Conservation (phyloP, 2,329 filamentous ascomycete species). For the Alternaria gansuensis region DNA sequence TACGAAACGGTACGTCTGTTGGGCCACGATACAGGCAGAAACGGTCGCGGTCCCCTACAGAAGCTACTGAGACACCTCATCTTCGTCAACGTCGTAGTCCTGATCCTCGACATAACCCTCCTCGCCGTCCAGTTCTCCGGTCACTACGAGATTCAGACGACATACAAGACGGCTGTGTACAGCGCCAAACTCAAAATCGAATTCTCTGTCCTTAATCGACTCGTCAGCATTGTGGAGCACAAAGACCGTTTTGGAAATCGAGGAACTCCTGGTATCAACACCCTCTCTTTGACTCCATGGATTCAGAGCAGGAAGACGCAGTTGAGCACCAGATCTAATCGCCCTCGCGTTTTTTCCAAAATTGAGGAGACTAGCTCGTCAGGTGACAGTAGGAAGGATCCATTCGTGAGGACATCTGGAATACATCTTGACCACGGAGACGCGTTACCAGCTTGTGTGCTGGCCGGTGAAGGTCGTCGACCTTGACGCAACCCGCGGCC, state of each 20-base stretch:
- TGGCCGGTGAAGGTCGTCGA: too few relatives aligned
- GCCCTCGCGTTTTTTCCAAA: not conserved
- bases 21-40: conserved; percentile 17
- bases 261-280: not conserved
- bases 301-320: not conserved
- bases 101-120: conserved; percentile 51
- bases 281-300: conserved; percentile 1
- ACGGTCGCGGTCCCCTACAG: conserved; percentile 1
- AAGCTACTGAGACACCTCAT: conserved; percentile 37
- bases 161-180: conserved; percentile 53
- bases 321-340: not conserved
- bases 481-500: too few relatives aligned
- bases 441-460: too few relatives aligned
- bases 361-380: not conserved
- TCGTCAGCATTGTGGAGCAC: conserved; percentile 18
- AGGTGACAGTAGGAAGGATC: conserved; percentile 3
- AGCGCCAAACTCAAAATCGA: conserved; percentile 61
- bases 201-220: conserved; percentile 59
- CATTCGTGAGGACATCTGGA: not conserved
- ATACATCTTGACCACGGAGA: not conserved
- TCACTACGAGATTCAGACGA: conserved; percentile 51
- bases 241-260: conserved; percentile 6
- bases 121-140: conserved; percentile 52
- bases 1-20: conserved; percentile 23
- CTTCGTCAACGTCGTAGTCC: conserved; percentile 52